A percentile compares a stretch with the other conserved stretches of the same genome.
These are phyloP conservation scores for Metrosideros polymorpha DNA, from an alignment of 441 rosid species.

Conservation along the genomic window DNA sequence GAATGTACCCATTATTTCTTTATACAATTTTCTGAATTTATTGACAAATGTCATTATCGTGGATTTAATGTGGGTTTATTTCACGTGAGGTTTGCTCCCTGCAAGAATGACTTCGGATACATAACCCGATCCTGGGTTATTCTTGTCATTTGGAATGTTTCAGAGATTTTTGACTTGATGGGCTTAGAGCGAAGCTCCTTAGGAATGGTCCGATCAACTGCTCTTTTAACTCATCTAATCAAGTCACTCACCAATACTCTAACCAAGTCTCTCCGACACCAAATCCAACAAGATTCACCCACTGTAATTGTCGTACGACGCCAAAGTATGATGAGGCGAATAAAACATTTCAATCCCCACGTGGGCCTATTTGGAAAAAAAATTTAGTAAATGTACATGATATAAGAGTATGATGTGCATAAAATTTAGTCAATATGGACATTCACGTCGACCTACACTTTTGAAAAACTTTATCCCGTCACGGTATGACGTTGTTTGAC, in stretches of 20 bases:
- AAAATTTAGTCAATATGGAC: not conserved
- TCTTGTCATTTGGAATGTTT: too few species aligned
- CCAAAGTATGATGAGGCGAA: not conserved
- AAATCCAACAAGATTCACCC: not conserved
- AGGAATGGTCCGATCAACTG: not conserved
- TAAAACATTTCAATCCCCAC: accelerated
- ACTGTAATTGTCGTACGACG: accelerated
- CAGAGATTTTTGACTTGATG: not conserved
- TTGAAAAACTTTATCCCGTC: not conserved
- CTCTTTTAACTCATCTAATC: not conserved
- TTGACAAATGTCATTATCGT: not conserved
- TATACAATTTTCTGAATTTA: too few species aligned
- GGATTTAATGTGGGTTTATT: too few species aligned
- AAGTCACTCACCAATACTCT: not conserved
- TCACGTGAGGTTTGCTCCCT: too few species aligned
- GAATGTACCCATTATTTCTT: too few species aligned
- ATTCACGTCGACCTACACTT: not conserved
- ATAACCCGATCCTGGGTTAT: too few species aligned
- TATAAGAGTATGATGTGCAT: not conserved
- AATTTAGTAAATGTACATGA: not conserved
- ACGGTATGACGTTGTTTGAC: not conserved
- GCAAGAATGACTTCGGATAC: too few species aligned
- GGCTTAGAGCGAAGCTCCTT: not conserved
- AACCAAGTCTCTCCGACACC: accelerated
- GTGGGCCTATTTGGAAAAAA: too few species aligned